These are phyloP conservation scores for Aureobasidium melanogenum DNA, from an alignment of 2,329 filamentous ascomycete genomes.

Conservation along the genomic window DNA sequence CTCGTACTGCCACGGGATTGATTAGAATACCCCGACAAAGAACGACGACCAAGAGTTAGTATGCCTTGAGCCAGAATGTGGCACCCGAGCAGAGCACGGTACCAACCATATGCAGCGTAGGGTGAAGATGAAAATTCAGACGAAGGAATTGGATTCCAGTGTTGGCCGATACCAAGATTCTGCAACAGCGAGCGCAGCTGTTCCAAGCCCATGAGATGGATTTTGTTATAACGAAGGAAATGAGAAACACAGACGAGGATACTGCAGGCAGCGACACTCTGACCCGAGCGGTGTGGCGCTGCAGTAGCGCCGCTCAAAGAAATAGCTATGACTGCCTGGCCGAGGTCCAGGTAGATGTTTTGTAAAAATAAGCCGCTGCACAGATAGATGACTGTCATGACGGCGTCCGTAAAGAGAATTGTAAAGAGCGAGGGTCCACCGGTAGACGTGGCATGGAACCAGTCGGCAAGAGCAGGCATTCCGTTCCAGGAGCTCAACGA, in stretches of 20 bases:
- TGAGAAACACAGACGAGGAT: slow-evolving; percentile 52
- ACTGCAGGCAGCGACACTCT: slow-evolving; percentile 63
- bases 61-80: slow-evolving; percentile 68
- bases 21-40: not conserved
- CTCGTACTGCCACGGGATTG: not conserved
- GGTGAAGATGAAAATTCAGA: slow-evolving; percentile 19
- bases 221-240: slow-evolving; percentile 44
- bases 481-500: slow-evolving; percentile 39
- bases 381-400: slow-evolving; percentile 67
- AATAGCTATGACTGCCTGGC: slow-evolving; percentile 87
- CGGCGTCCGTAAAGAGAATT: slow-evolving; percentile 72
- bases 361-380: slow-evolving; percentile 51
- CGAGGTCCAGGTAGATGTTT: slow-evolving; percentile 78
- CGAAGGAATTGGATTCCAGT: slow-evolving; percentile 18
- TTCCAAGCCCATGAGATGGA: slow-evolving; percentile 29
- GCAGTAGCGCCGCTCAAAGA: slow-evolving; percentile 76
- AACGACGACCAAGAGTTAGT: slow-evolving; percentile 55
- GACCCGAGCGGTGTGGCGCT: slow-evolving; percentile 58
- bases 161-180: slow-evolving; percentile 24
- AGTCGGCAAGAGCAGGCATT: slow-evolving; percentile 74
- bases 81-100: slow-evolving; percentile 60
- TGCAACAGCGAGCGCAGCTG: slow-evolving; percentile 29
- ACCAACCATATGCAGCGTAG: slow-evolving; percentile 52
- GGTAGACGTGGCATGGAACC: slow-evolving; percentile 71
- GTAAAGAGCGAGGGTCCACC: slow-evolving; percentile 81